These are phyloP conservation scores for Cucumis melo DNA, from an alignment of 306 rosid species.

Conservation along the genomic window DNA sequence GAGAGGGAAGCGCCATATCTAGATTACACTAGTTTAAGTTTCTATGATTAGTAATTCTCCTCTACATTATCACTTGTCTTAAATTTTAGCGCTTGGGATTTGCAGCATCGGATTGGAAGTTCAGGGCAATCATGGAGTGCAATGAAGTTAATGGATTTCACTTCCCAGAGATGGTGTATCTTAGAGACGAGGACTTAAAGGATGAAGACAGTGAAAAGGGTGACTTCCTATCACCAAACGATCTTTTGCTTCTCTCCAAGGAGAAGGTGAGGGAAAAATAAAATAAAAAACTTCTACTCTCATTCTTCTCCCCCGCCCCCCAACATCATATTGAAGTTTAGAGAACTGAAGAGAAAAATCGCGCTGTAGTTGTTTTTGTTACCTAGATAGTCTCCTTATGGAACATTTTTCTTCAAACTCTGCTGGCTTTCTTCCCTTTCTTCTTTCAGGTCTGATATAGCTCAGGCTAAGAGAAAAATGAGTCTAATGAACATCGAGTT, in stretches of 20 bases:
- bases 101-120: conserved; percentile 55
- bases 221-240: conserved; percentile 50
- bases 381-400: neutral
- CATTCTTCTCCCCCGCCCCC: neutral
- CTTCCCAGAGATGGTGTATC: conserved; percentile 32
- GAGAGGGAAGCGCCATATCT: neutral
- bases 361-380: neutral
- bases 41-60: neutral
- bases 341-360: neutral
- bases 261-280: conserved; percentile 34
- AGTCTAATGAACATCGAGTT: neutral
- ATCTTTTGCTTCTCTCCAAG: conserved; percentile 68
- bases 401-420: neutral
- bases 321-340: neutral
- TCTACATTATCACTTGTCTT: neutral
- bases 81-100: neutral
- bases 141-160: conserved; percentile 64
- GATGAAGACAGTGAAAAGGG: conserved; percentile 13
- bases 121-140: conserved; percentile 46
- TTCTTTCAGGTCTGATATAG: neutral
- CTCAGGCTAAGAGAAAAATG: neutral
- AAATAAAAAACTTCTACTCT: neutral
- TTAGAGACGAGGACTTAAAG: conserved; percentile 17
- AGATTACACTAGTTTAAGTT: neutral
- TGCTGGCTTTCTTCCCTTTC: neutral